Evolutionary conservation across 179 eudicot genomes (phyloP), one percentile per base, ranked within the genome.

Genomic region (Beta macrorhiza): DNA sequence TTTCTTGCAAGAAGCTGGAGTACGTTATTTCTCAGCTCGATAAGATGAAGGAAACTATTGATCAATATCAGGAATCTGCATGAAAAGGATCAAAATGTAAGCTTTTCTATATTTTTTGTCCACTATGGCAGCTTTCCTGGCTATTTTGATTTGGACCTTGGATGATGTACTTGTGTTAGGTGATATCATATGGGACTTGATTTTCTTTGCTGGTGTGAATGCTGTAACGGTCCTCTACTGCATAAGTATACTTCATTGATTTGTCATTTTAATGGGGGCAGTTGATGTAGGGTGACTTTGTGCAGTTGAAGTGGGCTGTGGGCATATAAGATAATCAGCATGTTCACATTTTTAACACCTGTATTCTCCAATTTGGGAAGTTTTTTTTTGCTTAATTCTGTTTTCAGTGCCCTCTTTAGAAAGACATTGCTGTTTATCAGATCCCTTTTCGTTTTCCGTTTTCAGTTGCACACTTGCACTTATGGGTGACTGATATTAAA

Each of bases 1-100:
- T 95, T 57, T 90, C 94, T 82, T 90, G 95, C 86, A 89, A 93
- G 88, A 95, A 95, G 87, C 81, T 95, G 78, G 92, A 91, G 63
- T 89, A 87, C 76, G 87, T 90, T 53, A 19, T 89, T n/a, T 44
- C 87, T 45, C 89, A 91, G 82, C 81, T 95, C 70, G 95, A 92
- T 83, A 82, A 79, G 84, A 90, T 95, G 94, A 85, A 91, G 82
- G 90, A 88, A 77, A 90, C 89, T 25, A 85, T 88, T 81, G 92
- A 91, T 78, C 89, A 84, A 2, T 92, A 88, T 85, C 81, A 88
- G 7, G 81, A 32, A 74, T 88, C 86, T 67, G 75, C 79, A 67
- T 84, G 77, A 91, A 51, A 82, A 79, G 76, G 61, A 70, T 29
- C 67, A n/a, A 44, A 68, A 57, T 5, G 76, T 67, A 37, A 77